Base-by-base conservation (phyloP, 495 filamentous ascomycete genomes). In the Neurospora tetrasperma region DNA sequence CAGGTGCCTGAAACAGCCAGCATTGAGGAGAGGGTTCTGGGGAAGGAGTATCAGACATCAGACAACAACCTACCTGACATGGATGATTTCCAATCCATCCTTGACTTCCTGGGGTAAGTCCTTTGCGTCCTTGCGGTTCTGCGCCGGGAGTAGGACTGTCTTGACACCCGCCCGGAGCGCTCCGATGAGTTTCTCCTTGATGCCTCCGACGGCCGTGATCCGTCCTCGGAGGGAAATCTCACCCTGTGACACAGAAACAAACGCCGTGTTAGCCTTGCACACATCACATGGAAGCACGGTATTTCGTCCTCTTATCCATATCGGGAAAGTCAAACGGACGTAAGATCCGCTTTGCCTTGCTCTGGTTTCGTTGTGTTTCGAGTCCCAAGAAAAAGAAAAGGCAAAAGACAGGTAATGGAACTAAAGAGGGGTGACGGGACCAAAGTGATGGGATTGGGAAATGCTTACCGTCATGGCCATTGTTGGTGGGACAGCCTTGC, bases 171-270 rank as follows among this genome's bases (percentile, higher is more conserved):
- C 96, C 74, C 94, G 89, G 75, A 94, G 82, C 39, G 96, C 96
- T 14, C 96, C 96, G 79, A 99, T 98, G 40, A 98, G 85, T 80
- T 99, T 99, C 88, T 99, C 96, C 85, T 98, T 97, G 83, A 98
- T 98, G 31, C 96, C 96, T 27, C 96, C 96, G 72, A 97, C 94
- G 11, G 93, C 92, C 84, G 85, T 88, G 70, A 99, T 91, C 74
- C 93, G 88, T 14, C 96, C 96, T 18, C 96, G 87, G 42, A 99
- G 87, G 74, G 91, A 92, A 48, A 98, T 89, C 81, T 99, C 96
- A 31, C 96, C 96, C 85, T 84, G 73, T 75, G 20, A 66, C 27
- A 66, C 54, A 66, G 54, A 66, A 66, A 66, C 54, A 66, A 66
- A 74, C 69, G 70, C 20, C 44, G 72, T 76, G 73, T 83, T 72